These are phyloP conservation scores for Kurtzmaniella fragi DNA, from an alignment of 805 yeast species.

Conservation along the genomic window DNA sequence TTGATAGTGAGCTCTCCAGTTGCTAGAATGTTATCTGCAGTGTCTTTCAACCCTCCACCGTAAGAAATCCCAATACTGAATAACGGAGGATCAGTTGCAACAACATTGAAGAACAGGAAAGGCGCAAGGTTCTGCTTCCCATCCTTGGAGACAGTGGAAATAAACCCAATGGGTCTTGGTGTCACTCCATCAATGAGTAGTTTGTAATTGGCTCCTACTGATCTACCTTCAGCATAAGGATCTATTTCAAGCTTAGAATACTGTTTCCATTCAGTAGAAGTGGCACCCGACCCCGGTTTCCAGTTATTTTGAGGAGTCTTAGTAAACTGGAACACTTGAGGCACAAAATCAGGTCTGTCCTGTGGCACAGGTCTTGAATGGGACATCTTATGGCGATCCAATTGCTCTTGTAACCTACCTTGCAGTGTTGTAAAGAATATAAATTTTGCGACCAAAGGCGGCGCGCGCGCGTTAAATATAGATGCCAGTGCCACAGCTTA, in stretches of 20 bases:
- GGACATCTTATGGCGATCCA: no score
- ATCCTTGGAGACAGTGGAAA: slow-evolving; percentile 40
- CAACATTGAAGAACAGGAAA: slow-evolving; percentile 50
- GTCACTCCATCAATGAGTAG: slow-evolving; percentile 46
- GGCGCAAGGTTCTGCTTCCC: slow-evolving; percentile 54
- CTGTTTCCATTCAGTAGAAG: slow-evolving; percentile 36
- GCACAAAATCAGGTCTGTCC: no score
- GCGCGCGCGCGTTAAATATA: no score
- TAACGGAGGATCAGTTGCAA: slow-evolving; percentile 53
- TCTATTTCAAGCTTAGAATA: slow-evolving; percentile 45
- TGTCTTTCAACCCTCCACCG: slow-evolving; percentile 43
- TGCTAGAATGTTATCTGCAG: slow-evolving; percentile 43
- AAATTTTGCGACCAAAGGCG: no score
- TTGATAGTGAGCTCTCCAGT: slow-evolving; percentile 53
- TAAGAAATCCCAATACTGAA: slow-evolving; percentile 47
- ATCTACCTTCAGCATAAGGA: slow-evolving; percentile 40
- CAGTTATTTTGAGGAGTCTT: slow-evolving; percentile 28
- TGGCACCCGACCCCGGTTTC: slow-evolving; percentile 47
- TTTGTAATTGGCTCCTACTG: slow-evolving; percentile 43
- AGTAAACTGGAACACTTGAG: slow-evolving; percentile 6
- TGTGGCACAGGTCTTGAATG: no score
- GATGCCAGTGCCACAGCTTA: no score
- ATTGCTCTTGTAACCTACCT: no score
- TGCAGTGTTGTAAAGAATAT: no score
- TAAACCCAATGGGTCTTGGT: slow-evolving; percentile 60